Evolutionary conservation across 345 rosid species (phyloP), one percentile per base, ranked within the genome.

Genomic region (Boechera retrofracta): DNA sequence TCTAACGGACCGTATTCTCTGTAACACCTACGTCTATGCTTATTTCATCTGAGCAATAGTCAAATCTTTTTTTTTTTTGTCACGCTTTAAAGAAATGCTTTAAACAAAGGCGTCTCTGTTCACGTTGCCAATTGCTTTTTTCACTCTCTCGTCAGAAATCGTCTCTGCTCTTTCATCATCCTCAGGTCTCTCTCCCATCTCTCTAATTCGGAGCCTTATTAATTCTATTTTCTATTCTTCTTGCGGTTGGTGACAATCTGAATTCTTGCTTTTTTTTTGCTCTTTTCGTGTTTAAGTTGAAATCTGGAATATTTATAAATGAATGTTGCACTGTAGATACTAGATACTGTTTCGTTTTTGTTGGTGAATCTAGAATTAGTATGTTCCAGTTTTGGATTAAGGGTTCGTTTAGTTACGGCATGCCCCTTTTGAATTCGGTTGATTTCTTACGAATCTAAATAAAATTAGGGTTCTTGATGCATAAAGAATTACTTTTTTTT

Each of bases 1-100:
- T 77, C 76, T 77, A 77, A 77, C 71, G 80, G 80, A 36, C 61
- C 64, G 49, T 63, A 35, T 11, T 54, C 59, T 70, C 71, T 36
- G 80, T n/a, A 47, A 47, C 0, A 55, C 18, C 32, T 47, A 71
- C 33, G 61, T 47, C 65, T 69, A 5, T 69, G 64, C 49, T 10
- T 33, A 36, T 47, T 45, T 55, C 60, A 62, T 42, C 26, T 47
- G 55, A 35, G 42, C 39, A 48, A 36, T 16, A 21, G 68, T 77
- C 76, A 70, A 64, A 70, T 76, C 77, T 64, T 21, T 21, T 1
- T 21, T 21, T 21, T 21, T 21, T 21, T 21, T 21, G 21, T 21
- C 21, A 21, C 16, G 52, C 67, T 29, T 56, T 45, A 55, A 64
- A 13, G 13, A 21, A 18, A 26, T 26, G 52, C 67, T 29, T 56